A percentile compares a stretch with the other conserved stretches of the same genome.
Conservation (phyloP, 768 basidiomycete species). For the Cubamyces sp. region DNA sequence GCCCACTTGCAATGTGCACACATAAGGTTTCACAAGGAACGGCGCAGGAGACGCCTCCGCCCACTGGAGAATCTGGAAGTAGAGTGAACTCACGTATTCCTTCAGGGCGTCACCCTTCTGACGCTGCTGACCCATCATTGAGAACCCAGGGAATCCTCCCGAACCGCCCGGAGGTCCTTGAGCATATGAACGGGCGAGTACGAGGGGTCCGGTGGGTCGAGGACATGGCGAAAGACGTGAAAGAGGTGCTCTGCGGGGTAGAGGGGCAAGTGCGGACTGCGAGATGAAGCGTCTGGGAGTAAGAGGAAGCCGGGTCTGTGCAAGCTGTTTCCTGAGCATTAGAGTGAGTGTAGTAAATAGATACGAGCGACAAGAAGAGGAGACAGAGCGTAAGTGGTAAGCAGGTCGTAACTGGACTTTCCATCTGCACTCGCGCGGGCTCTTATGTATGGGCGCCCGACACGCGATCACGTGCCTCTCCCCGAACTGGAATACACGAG, state of each 20-base stretch:
- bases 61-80: background rate
- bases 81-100: slow-evolving; percentile 61
- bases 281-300: background rate
- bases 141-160: slow-evolving; percentile 62
- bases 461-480: slow-evolving; percentile 14
- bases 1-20: background rate
- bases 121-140: slow-evolving; percentile 58
- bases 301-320: slow-evolving; percentile 1
- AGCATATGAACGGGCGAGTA: slow-evolving; percentile 46
- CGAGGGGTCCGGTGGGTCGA: background rate
- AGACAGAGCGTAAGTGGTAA: background rate
- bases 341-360: background rate
- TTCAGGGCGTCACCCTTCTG: slow-evolving; percentile 87
- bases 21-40: too few species aligned
- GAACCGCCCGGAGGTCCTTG: slow-evolving; percentile 48
- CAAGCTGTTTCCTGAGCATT: slow-evolving; percentile 18
- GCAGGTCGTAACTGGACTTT: background rate
- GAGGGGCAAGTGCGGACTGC: slow-evolving; percentile 12
- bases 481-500: slow-evolving; percentile 15
- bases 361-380: background rate
- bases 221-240: slow-evolving; percentile 21
- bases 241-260: slow-evolving; percentile 21
- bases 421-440: background rate
- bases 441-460: slow-evolving; percentile 2
- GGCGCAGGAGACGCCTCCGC: too few species aligned